Evolutionary conservation across 2,329 filamentous ascomycete genomes (phyloP).

Genomic region (Passalora sequoiae): DNA sequence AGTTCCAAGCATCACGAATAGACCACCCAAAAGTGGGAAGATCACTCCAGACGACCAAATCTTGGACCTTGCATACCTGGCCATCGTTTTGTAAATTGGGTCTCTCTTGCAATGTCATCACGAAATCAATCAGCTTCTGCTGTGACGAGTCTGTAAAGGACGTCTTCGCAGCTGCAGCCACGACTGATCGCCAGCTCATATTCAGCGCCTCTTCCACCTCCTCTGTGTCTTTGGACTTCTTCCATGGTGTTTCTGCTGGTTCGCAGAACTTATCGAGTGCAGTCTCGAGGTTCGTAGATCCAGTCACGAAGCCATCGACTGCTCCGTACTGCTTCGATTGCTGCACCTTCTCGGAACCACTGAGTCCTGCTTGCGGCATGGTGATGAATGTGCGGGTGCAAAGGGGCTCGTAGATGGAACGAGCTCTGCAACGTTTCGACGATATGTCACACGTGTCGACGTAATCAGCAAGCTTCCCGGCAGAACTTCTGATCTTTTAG

Average conservation of each 20-base stretch:
- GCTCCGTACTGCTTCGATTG: slow-evolving; percentile 16
- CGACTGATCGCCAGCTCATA: slow-evolving; percentile 22
- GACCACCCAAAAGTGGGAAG: slow-evolving; percentile 29
- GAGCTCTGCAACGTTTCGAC: no score
- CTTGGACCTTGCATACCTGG: slow-evolving; percentile 21
- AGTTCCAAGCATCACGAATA: slow-evolving; percentile 32
- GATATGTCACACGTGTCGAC: not conserved
- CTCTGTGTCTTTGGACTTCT: slow-evolving; percentile 13
- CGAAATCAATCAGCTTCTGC: slow-evolving; percentile 21
- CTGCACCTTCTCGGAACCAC: slow-evolving; percentile 13
- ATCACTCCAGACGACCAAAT: slow-evolving; percentile 27
- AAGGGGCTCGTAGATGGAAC: not conserved
- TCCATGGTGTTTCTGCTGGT: slow-evolving; percentile 20
- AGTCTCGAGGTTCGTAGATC: slow-evolving; percentile 8
- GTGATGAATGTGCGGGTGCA: slow-evolving; percentile 1
- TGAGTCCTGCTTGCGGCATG: slow-evolving; percentile 20
- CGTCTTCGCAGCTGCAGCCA: slow-evolving; percentile 20
- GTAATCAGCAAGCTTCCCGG: not conserved
- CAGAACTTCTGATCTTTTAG: not conserved
- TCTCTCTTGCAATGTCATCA: slow-evolving; percentile 17
- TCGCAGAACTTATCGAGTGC: slow-evolving; percentile 20
- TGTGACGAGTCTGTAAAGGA: slow-evolving; percentile 17
- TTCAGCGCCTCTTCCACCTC: slow-evolving; percentile 22
- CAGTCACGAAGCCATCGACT: slow-evolving; percentile 11
- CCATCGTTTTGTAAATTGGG: slow-evolving; percentile 19